These are phyloP conservation scores for Fraxinus anomala DNA, from an alignment of 257 asterid species.

Conservation along the genomic window DNA sequence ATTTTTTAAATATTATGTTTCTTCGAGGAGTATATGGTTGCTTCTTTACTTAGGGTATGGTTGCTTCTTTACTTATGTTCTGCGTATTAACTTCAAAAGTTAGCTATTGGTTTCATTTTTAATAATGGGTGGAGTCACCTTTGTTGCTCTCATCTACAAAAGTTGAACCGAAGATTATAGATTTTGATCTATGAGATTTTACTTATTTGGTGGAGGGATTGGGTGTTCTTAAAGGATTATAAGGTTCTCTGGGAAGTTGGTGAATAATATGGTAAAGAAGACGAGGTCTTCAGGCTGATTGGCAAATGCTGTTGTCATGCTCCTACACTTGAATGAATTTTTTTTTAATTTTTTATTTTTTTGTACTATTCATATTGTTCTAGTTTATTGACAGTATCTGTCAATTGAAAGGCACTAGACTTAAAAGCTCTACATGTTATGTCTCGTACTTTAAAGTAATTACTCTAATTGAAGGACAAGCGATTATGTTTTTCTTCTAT, in stretches of 20 bases:
- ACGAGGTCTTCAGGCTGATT: background rate
- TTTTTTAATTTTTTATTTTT: background rate
- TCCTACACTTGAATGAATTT: too few species aligned
- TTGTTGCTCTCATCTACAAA: conserved; percentile 6
- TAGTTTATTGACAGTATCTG: background rate
- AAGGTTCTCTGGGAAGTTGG: conserved; percentile 10
- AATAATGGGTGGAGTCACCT: background rate
- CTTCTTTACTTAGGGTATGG: too few species aligned
- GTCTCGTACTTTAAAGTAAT: background rate
- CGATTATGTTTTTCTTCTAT: conserved; percentile 12
- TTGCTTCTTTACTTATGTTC: background rate
- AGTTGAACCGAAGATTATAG: background rate
- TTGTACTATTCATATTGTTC: background rate
- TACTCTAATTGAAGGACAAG: background rate
- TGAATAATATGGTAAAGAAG: too few species aligned
- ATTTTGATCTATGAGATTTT: conserved; percentile 9
- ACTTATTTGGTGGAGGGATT: background rate
- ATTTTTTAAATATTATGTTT: background rate
- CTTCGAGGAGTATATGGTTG: background rate
- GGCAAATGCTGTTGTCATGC: too few species aligned
- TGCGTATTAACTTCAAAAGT: background rate
- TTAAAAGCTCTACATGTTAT: conserved; percentile 1
- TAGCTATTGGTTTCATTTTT: conserved; percentile 2
- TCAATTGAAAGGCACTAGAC: background rate
- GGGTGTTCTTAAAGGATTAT: background rate